Evolutionary conservation across 495 filamentous ascomycete species (phyloP).

Genomic region (Neurospora discreta): DNA sequence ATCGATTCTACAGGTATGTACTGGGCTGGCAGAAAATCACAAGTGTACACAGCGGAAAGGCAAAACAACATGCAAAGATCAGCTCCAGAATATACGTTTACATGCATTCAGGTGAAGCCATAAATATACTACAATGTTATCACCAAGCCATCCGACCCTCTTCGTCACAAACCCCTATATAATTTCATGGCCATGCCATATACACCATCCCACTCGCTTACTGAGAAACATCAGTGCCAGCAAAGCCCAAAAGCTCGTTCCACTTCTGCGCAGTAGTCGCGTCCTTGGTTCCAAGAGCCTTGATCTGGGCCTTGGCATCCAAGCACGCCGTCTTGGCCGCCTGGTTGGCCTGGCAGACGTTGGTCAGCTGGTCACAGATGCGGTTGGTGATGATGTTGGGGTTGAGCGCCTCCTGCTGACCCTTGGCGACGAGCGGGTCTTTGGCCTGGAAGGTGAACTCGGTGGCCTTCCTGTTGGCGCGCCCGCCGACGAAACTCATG

Average conservation of each 20-base stretch:
- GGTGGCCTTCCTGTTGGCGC: slow-evolving; percentile 29
- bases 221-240: slow-evolving; percentile 16
- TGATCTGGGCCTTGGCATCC: slow-evolving; percentile 31
- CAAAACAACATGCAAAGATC: background rate
- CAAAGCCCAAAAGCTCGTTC: slow-evolving; percentile 34
- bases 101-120: background rate
- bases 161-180: background rate
- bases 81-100: background rate
- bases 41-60: background rate
- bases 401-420: slow-evolving; percentile 45
- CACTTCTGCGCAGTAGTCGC: slow-evolving; percentile 30
- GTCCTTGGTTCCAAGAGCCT: slow-evolving; percentile 28
- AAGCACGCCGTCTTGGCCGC: slow-evolving; percentile 39
- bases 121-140: background rate
- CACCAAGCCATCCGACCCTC: background rate
- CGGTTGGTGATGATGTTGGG: slow-evolving; percentile 57
- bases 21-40: background rate
- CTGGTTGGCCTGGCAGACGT: slow-evolving; percentile 44
- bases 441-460: slow-evolving; percentile 45
- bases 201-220: background rate
- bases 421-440: slow-evolving; percentile 35
- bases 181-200: background rate
- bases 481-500: slow-evolving; percentile 41
- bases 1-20: background rate
- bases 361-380: slow-evolving; percentile 49